Conservation (phyloP, 73 alveolate species). For the Diophrys appendiculata region DNA sequence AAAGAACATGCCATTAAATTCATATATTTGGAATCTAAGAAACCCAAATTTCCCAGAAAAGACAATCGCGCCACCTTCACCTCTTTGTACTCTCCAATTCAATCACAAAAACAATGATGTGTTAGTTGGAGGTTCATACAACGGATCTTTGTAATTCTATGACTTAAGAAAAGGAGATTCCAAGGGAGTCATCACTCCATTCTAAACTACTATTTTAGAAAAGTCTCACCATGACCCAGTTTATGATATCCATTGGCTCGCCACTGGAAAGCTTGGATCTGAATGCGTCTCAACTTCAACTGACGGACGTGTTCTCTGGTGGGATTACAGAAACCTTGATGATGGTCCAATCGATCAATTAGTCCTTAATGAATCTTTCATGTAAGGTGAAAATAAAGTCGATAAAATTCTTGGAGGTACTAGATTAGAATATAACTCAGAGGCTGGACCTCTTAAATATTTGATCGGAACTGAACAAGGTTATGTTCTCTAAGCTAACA, state of each 20-base stretch:
- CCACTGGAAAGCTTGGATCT: constrained; percentile 82
- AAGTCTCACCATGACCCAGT: constrained; percentile 96
- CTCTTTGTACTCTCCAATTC: constrained; percentile 87
- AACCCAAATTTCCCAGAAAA: constrained; percentile 94
- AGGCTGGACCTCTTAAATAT: constrained; percentile 95
- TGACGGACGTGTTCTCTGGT: constrained; percentile 94
- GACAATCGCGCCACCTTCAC: constrained; percentile 80
- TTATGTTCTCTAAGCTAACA: constrained; percentile 86
- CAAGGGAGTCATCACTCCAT: constrained; percentile 62
- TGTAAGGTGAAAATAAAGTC: constrained; percentile 52
- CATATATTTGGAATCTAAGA: constrained; percentile 86
- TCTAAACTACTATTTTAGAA: constrained; percentile 87
- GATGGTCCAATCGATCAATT: constrained; percentile 82
- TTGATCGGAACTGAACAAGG: constrained; percentile 98
- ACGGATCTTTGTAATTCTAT: constrained; percentile 93
- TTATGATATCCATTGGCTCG: constrained; percentile 92
- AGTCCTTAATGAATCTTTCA: constrained; percentile 30
- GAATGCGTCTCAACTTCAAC: constrained; percentile 94
- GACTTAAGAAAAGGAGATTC: constrained; percentile 85
- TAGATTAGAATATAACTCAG: constrained; percentile 82
- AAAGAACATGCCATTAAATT: constrained; percentile 71
- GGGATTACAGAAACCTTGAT: constrained; percentile 92
- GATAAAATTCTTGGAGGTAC: constrained; percentile 90
- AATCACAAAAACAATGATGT: constrained; percentile 89
- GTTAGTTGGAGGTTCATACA: constrained; percentile 95